A percentile compares a stretch with the other conserved stretches of the same genome.
These are phyloP conservation scores for Aureobasidium sp. DNA, from an alignment of 2,329 filamentous ascomycete genomes.

Conservation along the genomic window DNA sequence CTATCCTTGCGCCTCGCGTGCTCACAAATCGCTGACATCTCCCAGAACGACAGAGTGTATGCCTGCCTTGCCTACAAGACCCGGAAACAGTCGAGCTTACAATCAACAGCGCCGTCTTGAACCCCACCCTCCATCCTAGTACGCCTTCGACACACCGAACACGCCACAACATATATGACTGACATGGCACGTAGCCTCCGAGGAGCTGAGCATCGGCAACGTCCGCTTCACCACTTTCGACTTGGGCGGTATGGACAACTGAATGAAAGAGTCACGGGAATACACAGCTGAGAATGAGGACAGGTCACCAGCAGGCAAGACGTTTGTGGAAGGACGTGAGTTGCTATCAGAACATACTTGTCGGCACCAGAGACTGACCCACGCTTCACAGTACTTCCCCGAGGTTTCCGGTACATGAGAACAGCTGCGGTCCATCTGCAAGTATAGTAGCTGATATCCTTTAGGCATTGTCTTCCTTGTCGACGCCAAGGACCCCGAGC, in stretches of 20 bases:
- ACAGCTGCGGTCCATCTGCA: conserved; percentile 45
- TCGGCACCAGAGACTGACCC: background rate
- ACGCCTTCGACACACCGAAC: conserved; percentile 31
- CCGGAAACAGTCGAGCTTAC: conserved; percentile 4
- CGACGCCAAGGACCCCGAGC: conserved; percentile 94
- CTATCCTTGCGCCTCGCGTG: background rate
- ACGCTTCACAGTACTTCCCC: conserved; percentile 63
- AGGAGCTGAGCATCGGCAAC: conserved; percentile 87
- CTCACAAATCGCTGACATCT: background rate
- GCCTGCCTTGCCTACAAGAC: background rate
- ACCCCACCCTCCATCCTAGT: conserved; percentile 88
- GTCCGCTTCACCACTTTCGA: conserved; percentile 79
- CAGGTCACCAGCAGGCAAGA: conserved; percentile 74
- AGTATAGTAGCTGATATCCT: conserved; percentile 18
- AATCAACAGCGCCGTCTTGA: conserved; percentile 56
- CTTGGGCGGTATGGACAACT: conserved; percentile 54
- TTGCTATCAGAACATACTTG: background rate
- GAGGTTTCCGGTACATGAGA: conserved; percentile 63
- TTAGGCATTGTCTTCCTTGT: conserved; percentile 91
- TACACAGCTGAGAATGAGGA: background rate
- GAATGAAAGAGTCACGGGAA: background rate
- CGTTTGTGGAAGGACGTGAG: conserved; percentile 77
- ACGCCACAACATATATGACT: background rate
- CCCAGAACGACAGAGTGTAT: conserved; percentile 68
- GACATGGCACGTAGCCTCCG: conserved; percentile 54